phyloP scores from a whole-genome alignment of 257 asterid genomes.

The Eustoma russellianum region DNA sequence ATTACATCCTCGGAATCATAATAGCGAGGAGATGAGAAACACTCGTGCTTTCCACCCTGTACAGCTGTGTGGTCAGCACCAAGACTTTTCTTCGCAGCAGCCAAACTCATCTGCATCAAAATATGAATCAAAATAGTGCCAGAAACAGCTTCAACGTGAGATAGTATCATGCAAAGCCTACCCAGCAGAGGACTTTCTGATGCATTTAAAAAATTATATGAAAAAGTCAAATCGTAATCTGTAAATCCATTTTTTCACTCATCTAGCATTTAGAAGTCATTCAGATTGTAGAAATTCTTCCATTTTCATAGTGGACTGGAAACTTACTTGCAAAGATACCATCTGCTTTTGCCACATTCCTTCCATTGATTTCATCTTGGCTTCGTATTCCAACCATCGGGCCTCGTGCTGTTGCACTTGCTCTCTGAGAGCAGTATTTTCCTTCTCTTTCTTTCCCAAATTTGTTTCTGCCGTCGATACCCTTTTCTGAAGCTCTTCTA shows the following conservation, averaged over 20 bases:
- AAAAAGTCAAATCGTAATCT: too few species aligned
- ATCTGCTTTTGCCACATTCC: slow-evolving; percentile 88
- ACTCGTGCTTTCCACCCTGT: slow-evolving; percentile 35
- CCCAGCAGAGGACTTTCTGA: too few species aligned
- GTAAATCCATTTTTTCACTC: too few species aligned
- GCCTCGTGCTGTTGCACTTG: slow-evolving; percentile 53
- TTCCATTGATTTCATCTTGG: slow-evolving; percentile 85
- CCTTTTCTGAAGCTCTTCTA: slow-evolving; percentile 65
- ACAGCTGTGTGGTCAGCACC: slow-evolving; percentile 25
- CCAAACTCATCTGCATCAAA: slow-evolving; percentile 46
- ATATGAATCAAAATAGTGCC: slow-evolving; percentile 6
- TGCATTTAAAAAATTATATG: too few species aligned
- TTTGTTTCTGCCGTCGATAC: slow-evolving; percentile 44
- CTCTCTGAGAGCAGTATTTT: slow-evolving; percentile 56
- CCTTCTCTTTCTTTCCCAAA: slow-evolving; percentile 58
- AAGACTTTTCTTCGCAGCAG: slow-evolving; percentile 55
- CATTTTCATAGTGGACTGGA: background rate
- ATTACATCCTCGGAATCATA: slow-evolving; percentile 55
- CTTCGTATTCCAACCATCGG: slow-evolving; percentile 62
- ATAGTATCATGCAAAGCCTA: too few species aligned
- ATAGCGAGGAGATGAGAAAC: slow-evolving; percentile 46
- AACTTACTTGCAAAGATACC: slow-evolving; percentile 72
- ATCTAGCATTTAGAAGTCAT: too few species aligned
- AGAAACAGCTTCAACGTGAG: background rate
- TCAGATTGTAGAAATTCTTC: too few species aligned